Base-by-base conservation (phyloP, 495 filamentous ascomycete genomes). In the Xylaria intraflava region DNA sequence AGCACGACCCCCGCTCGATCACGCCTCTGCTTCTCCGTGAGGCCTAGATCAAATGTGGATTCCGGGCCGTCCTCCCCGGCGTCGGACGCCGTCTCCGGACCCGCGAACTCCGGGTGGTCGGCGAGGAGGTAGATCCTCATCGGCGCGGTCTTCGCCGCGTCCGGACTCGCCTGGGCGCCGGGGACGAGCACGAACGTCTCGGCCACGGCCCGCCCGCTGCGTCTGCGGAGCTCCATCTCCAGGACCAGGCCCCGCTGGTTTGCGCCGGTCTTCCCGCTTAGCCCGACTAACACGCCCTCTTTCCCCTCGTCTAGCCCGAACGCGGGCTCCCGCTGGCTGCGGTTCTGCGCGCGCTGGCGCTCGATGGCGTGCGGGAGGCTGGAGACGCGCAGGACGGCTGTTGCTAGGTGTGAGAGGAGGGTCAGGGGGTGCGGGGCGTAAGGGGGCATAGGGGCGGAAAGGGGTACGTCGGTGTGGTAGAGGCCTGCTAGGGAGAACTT, bases 1-100 rank as follows among this genome's bases (percentile, higher is more conserved):
- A 98, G 65, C 24, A 96, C 88, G 17, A 98, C 83, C 3, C 86
- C 88, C 62, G 96, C 90, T 51, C 93, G 73, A 35, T 92, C 91
- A 53, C 74, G 73, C 55, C 83, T 78, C 73, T 98, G 92, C 70
- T 88, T 86, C 54, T 91, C 90, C n/a, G 91, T 97, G 48, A 98
- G 69, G 6, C 85, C 83, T 19, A 97, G 69, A 55, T 87, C 84
- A 62, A 98, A 98, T 12, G 92, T 94, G 6, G 82, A 74, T 53
- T 78, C 75, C 26, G 70, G 65, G 51, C 71, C 75, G 10, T 77
- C 82, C n/a, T 77, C 81, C 16, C 75, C 80, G 2, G 62, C 27
- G 47, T 54, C 38, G 69, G 72, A 62, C 42, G 39, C 48, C 19
- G 66, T 62, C 24, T 75, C 67, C 1, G 73, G 72, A 7, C 77